These are phyloP conservation scores for Epichloe sibirici DNA, from an alignment of 2,329 filamentous ascomycete genomes.

Conservation along the genomic window DNA sequence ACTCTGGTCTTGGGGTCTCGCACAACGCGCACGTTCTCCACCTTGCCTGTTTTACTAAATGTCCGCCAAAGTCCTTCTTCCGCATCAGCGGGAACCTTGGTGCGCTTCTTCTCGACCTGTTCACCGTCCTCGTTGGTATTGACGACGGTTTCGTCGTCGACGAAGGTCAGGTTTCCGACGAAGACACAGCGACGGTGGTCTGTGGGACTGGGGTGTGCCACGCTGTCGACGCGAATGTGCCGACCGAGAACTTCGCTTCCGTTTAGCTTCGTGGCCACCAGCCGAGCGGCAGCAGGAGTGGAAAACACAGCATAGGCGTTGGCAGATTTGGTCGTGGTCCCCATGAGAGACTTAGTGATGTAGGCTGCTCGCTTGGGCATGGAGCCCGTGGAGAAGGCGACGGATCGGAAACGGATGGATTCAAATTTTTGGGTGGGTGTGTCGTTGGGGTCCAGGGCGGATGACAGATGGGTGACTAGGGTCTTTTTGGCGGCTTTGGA, in stretches of 20 bases:
- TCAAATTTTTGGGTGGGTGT: conserved; percentile 60
- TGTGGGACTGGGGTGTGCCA: conserved; percentile 72
- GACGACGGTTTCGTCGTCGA: conserved; percentile 74
- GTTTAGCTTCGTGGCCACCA: conserved; percentile 67
- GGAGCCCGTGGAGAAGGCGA: conserved; percentile 63
- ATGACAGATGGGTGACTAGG: conserved; percentile 64
- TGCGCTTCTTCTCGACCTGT: conserved; percentile 59
- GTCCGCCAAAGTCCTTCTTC: conserved; percentile 88
- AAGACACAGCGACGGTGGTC: conserved; percentile 90
- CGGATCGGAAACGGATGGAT: conserved; percentile 87
- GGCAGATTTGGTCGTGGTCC: conserved; percentile 79
- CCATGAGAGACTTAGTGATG: conserved; percentile 82
- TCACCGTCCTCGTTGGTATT: conserved; percentile 53
- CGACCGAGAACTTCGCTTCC: conserved; percentile 73
- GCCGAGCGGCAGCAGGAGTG: conserved; percentile 59
- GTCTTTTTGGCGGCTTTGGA: conserved; percentile 71
- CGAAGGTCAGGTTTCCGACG: conserved; percentile 90
- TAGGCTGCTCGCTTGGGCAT: conserved; percentile 92
- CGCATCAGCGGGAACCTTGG: conserved; percentile 65
- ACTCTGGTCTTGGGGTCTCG: conserved; percentile 83
- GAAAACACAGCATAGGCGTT: conserved; percentile 92
- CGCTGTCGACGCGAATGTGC: conserved; percentile 80
- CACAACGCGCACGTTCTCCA: conserved; percentile 88
- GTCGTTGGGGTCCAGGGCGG: conserved; percentile 48
- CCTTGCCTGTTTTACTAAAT: conserved; percentile 61